Evolutionary conservation across 768 basidiomycete genomes (phyloP).

Genomic region (Scleroderma citrinum): DNA sequence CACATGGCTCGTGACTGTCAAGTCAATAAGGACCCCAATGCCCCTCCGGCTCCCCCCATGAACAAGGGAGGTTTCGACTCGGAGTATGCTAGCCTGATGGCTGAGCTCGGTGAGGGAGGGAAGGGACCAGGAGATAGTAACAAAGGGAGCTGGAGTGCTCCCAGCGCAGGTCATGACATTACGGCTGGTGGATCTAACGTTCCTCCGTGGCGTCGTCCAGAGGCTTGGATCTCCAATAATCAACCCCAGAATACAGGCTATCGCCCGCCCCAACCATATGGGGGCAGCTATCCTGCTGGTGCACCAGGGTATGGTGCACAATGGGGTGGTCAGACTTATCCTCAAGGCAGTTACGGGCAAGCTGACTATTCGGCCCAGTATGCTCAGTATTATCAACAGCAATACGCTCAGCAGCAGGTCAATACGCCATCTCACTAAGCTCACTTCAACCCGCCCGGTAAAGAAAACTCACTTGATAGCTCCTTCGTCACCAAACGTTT

Average conservation of each 20-base stretch:
- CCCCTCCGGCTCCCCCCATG: conserved; percentile 47
- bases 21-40: conserved; percentile 85
- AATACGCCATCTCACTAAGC: conserved; percentile 34
- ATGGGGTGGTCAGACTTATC: conserved; percentile 30
- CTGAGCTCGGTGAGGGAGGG: conserved; percentile 87
- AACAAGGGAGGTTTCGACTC: conserved; percentile 87
- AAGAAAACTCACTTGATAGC: conserved; percentile 22
- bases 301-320: conserved; percentile 37
- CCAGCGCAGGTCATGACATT: conserved; percentile 54
- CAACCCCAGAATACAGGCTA: conserved; percentile 52
- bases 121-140: conserved; percentile 49
- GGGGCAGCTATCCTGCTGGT: conserved; percentile 42
- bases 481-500: conserved; percentile 11
- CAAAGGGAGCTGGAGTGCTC: conserved; percentile 58
- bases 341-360: conserved; percentile 32
- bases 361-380: conserved; percentile 73
- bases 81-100: conserved; percentile 96
- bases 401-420: conserved; percentile 75
- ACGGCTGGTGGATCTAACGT: conserved; percentile 66
- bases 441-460: conserved; percentile 16
- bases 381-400: conserved; percentile 83
- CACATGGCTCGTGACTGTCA: conserved; percentile 99
- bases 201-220: conserved; percentile 88
- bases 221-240: conserved; percentile 65
- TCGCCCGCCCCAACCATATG: conserved; percentile 63